Base-by-base conservation (phyloP, 495 filamentous ascomycete species). In the Podospora didyma region DNA sequence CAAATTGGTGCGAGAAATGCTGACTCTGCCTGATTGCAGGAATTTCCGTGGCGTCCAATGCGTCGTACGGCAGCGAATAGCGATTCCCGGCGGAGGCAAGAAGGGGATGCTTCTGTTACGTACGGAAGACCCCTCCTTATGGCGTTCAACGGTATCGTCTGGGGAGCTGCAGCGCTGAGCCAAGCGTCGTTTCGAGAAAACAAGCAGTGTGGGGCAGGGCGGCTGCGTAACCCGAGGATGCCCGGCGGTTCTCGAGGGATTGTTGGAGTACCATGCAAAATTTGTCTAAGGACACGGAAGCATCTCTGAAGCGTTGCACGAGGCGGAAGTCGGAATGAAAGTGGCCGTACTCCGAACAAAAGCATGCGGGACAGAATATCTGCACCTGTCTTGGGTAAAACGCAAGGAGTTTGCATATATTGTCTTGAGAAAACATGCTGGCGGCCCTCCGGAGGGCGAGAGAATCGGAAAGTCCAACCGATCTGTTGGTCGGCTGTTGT, bases 61-160 rank as follows among this genome's bases (percentile, higher is more conserved):
- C 31, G 24, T 23, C 17, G 49, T 41, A 51, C 49, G 19, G 49
- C 49, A 51, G 49, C 34, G 34, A 34, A 31, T 51, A 34, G 49
- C 49, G 41, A 34, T 23, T 41, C 49, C 37, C n/a, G 31, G 37
- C 7, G 49, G 26, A 31, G 26, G 28, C 28, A 24, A 14, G 39
- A 17, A 41, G 17, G n/a, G 31, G 20, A 22, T 31, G 47, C 47
- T 20, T 34, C 47, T 42, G 39, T 17, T 42, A 42, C 39, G 39
- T 42, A 17, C 39, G 39, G 39, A 42, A 42, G 9, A 17, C n/a
- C 4, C 12, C 39, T 14, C 12, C 39, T 42, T 14, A 42, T 42
- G 39, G 39, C 39, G 14, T 17, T 42, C 7, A 17, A 42, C 12
- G 39, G 39, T 14, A 7, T 42, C 39, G 39, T 17, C 39, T 42